Evolutionary conservation across 306 rosid genomes (phyloP).

Genomic region (Sechiopsis laciniata): DNA sequence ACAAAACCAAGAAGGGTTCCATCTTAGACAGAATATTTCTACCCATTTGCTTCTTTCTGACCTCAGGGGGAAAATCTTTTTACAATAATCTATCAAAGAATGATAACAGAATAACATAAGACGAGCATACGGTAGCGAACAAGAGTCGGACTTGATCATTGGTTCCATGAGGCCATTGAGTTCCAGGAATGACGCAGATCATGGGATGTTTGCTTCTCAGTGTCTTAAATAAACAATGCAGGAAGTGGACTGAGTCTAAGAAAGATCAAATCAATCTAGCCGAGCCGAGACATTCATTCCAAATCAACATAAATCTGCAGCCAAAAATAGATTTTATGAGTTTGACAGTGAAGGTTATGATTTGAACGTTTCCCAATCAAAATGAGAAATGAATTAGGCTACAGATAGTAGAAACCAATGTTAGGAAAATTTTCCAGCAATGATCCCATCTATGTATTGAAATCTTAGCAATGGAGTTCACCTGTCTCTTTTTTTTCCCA

Average conservation of each 20-base stretch:
- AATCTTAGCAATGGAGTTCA: no score
- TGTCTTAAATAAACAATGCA: not conserved
- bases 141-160: not conserved
- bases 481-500: no score
- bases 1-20: not conserved
- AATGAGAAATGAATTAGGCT: no score
- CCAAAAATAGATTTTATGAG: constrained; percentile 15
- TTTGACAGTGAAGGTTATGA: constrained; percentile 14
- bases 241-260: constrained; percentile 2
- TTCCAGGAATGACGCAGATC: constrained; percentile 5
- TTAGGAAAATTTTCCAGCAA: no score
- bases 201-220: not conserved
- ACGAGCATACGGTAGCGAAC: not conserved
- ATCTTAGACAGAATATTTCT: not conserved
- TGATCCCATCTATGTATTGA: no score
- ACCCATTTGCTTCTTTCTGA: not conserved
- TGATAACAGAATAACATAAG: not conserved
- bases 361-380: no score
- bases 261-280: not conserved
- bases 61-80: not conserved
- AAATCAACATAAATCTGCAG: constrained; percentile 80
- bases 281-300: constrained; percentile 26
- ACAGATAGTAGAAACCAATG: no score
- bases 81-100: not conserved
- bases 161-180: not conserved